phyloP scores from a whole-genome alignment of 2,329 filamentous ascomycete species.

The Aureobasidium uvarum region DNA sequence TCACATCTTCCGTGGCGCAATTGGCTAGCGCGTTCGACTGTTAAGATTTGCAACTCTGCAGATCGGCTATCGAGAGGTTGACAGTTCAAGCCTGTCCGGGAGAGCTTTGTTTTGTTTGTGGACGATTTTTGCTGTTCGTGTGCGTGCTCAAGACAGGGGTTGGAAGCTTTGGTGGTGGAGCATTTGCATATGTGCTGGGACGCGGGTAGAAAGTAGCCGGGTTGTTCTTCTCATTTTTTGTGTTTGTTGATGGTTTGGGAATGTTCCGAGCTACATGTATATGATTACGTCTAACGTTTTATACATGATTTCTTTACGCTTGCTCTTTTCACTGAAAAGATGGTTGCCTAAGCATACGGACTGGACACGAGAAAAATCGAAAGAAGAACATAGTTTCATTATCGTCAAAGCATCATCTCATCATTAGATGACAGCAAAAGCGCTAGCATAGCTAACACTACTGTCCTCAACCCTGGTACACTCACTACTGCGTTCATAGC shows the following conservation, averaged over 20 bases:
- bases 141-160: not conserved
- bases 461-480: constrained; percentile 67
- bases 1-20: constrained; percentile 23
- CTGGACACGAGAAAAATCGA: no score
- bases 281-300: no score
- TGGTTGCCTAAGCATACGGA: no score
- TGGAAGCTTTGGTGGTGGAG: not conserved
- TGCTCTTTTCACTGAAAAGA: no score
- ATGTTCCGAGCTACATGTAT: no score
- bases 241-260: no score
- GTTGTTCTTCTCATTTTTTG: no score
- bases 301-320: no score
- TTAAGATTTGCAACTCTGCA: not conserved
- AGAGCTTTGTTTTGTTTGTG: not conserved
- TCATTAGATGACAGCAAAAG: constrained; percentile 71
- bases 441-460: constrained; percentile 94
- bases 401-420: not conserved
- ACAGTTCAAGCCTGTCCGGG: constrained; percentile 24
- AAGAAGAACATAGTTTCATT: not conserved
- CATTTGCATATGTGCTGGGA: constrained; percentile 12
- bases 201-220: not conserved
- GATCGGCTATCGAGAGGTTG: constrained; percentile 20
- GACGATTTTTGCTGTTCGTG: not conserved
- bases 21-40: constrained; percentile 26
- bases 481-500: constrained; percentile 83